Evolutionary conservation across 1,284 basidiomycete genomes (phyloP), one percentile per base, ranked within the genome.

Genomic region (Calocybe gambosa): DNA sequence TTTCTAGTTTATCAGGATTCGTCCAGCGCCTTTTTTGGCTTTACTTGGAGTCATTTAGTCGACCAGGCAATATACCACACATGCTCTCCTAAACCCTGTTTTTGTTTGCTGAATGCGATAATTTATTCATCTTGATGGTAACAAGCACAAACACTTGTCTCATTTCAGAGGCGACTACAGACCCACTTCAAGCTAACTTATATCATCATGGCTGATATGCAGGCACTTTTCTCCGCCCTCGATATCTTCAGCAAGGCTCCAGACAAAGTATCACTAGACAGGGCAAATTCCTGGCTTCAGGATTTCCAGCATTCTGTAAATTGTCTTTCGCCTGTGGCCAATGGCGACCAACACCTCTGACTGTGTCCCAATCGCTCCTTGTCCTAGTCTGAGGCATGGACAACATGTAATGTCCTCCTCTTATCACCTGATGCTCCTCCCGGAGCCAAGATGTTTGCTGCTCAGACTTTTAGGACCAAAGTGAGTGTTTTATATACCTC

Each of bases 291-390:
- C 56, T 95, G 90, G 90, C 82, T 96, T 51, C 88, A 93, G 71
- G 89, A 93, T 68, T 96, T 95, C 64, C 93, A 96, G 71, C 93
- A 95, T 74, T 92, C 90, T 71, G 92, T 94, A 82, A 82, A 82
- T 89, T 70, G 65, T 71, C 69, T 81, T 78, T 81, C 78, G 73
- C 76, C 74, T 76, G 65, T 78, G 73, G 76, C 73, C 77, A 75
- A 64, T 71, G 63, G 59, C 74, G 64, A 70, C 72, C 70, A 66
- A 64, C 70, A 65, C 69, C 69, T 82, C 80, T 83, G 71, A 85
- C 77, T 62, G 63, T 70, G 62, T 66, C 66, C 63, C 62, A 62
- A 68, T 66, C 68, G 63, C 66, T 63, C 64, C 66, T 70, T 74
- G 70, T 70, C 69, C 67, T 78, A 97, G 90, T 78, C 82, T 62